phyloP scores from a whole-genome alignment of 2,329 filamentous ascomycete genomes.

The Shiraia sp. region DNA sequence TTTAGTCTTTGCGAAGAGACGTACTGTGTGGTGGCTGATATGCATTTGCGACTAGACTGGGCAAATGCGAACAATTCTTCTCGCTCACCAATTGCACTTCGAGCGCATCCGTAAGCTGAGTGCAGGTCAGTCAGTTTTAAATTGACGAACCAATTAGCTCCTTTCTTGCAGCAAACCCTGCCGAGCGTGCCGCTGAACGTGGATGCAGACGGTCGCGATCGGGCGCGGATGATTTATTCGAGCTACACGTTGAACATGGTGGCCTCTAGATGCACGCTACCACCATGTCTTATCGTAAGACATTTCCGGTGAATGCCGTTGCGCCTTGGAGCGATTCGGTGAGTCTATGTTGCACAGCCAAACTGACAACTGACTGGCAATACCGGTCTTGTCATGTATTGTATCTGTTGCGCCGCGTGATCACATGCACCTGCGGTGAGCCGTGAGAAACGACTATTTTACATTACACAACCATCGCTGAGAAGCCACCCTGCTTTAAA shows the following conservation, averaged over 20 bases:
- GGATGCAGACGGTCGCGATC: conserved; percentile 22
- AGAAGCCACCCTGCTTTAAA: conserved; percentile 3
- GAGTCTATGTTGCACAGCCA: conserved; percentile 7
- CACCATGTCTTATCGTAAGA: conserved; percentile 20
- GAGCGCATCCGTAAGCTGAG: conserved; percentile 15
- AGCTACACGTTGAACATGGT: conserved; percentile 11
- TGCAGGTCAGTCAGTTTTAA: conserved; percentile 11
- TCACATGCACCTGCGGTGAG: conserved; percentile 3
- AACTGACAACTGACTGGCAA: conserved; percentile 7
- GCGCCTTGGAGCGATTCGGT: conserved; percentile 3
- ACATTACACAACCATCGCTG: conserved; percentile 9
- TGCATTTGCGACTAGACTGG: conserved; percentile 11
- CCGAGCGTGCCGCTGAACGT: conserved; percentile 20
- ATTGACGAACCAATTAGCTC: conserved; percentile 14
- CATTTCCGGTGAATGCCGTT: conserved; percentile 18
- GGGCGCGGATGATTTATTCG: conserved; percentile 10
- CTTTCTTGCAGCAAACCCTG: conserved; percentile 9
- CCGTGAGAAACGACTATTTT: conserved; percentile 3
- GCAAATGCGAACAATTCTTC: conserved; percentile 13
- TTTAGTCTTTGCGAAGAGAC: conserved; percentile 9
- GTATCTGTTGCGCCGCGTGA: conserved; percentile 17
- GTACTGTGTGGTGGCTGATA: conserved; percentile 15
- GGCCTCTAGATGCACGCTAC: conserved; percentile 13
- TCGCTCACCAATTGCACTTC: conserved; percentile 19
- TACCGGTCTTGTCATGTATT: conserved; percentile 7